Base-by-base conservation (phyloP, 2,329 filamentous ascomycete genomes). In the Colletotrichum tropicale region DNA sequence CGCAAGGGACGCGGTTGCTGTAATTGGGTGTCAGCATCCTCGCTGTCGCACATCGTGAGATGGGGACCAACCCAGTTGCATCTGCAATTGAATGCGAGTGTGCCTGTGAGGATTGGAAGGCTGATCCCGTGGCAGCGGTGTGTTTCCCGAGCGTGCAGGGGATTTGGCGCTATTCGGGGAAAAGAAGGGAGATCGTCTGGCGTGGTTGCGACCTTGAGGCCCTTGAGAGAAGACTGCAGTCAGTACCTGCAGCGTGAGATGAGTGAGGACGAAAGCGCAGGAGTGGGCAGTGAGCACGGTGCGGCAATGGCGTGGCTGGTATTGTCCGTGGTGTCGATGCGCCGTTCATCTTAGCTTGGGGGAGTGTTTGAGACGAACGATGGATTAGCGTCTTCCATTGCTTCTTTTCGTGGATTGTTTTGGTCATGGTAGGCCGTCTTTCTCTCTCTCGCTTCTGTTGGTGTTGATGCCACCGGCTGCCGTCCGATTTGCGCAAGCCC, bases 271-370 rank as follows among this genome's bases (percentile, higher is more conserved):
- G 43, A 8, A 52, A 52, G 43, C n/a, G 43, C 10, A 52, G 43
- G 43, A 66, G 38, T 4, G 43, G 64, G 56, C 70, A 48, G 58
- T 65, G 26, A 64, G 73, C 73, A 68, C 64, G 58, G 70, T 62
- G 70, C 58, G 64, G 21, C 64, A 70, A 38, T 56, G 73, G 73
- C 64, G 73, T 73, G 73, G 70, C 70, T 75, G 43, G 64, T 67
- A n/a, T 24, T 32, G 13, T 62, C 32, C n/a, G 56, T 26, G 18
- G 32, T 52, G 30, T 66, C 32, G 62, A 38, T 30, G 38, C 52
- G 64, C 43, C 70, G 73, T 73, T 68, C 26, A 26, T 30, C 26
- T 24, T 75, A 32, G 72, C 48, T 30, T 30, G 36, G 58, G 15
- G 18, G 10, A 10, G 21, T 18, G 32, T 43, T 68, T 64, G 64